Base-by-base conservation (phyloP, 2,329 filamentous ascomycete genomes). In the Mycosphaerelloides madeirae region DNA sequence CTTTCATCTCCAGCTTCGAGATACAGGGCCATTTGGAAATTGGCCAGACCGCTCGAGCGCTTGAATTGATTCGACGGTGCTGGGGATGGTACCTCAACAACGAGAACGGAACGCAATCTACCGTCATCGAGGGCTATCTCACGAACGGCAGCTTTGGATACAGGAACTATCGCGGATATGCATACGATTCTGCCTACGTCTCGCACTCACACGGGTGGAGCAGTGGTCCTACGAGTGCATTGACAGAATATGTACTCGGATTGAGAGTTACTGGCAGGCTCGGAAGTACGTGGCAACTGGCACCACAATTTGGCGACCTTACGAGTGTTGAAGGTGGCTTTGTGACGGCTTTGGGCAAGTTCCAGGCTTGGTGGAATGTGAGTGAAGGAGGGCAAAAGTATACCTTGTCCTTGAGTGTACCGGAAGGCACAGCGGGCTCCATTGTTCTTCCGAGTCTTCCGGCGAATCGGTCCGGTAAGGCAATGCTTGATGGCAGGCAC, bases 131-230 rank as follows among this genome's bases (percentile, higher is more conserved):
- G 50, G 69, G 69, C 3, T 71, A 68, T 48, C 53, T 60, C 7
- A 58, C 64, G 6, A 63, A 70, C 48, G 69, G 68, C 11, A 73
- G 67, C 0, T 84, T 78, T 50, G 76, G 73, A 2, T 84, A 83
- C 55, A 37, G 56, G 11, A 57, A 56, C 31, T 52, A 49, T 14
- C 38, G 58, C 9, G 56, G 56, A 2, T 62, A 62, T 31, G 35
- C 40, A 29, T 59, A 63, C 36, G 58, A 62, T 43, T 37, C 52
- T 2, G 41, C 50, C 3, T 64, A 64, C 40, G 50, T 61, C 3
- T 50, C 43, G 2, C 61, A 64, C 42, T 37, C 58, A 8, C 61
- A 64, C 40, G 61, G 61, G 14, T 64, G 61, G 62, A 53, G 52
- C 25, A 51, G 47, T 1, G 68, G 68, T 6, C 69, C 69, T 1